Evolutionary conservation across 2,329 filamentous ascomycete genomes (phyloP).

Genomic region (Sclerotinia sclerotiorum): DNA sequence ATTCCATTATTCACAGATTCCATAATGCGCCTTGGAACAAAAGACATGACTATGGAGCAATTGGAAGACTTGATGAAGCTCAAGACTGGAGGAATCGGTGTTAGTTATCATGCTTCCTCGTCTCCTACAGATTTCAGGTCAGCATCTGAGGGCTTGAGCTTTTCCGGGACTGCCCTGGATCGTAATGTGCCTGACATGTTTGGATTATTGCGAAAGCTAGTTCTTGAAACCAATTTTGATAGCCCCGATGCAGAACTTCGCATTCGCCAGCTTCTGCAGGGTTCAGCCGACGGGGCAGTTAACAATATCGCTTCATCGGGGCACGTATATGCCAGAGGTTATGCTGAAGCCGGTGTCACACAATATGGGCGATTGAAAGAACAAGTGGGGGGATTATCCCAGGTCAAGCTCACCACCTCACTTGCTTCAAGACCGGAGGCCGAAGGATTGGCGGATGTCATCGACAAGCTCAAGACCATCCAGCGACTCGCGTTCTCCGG

Average conservation of each 20-base stretch:
- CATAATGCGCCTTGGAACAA: constrained; percentile 90
- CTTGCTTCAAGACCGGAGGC: constrained; percentile 71
- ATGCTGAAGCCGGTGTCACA: constrained; percentile 77
- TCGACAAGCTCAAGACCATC: constrained; percentile 81
- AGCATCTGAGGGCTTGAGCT: constrained; percentile 77
- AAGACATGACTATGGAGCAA: constrained; percentile 85
- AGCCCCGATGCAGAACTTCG: constrained; percentile 76
- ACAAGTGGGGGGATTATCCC: constrained; percentile 85
- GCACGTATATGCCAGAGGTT: constrained; percentile 80
- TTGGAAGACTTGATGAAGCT: constrained; percentile 95
- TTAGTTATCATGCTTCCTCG: constrained; percentile 79
- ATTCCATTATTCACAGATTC: constrained; percentile 89
- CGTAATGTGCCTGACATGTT: constrained; percentile 90
- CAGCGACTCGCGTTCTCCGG: constrained; percentile 74
- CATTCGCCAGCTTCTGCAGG: constrained; percentile 82
- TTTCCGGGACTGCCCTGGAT: constrained; percentile 86
- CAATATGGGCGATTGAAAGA: constrained; percentile 71
- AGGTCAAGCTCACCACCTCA: constrained; percentile 79
- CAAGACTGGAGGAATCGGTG: constrained; percentile 86
- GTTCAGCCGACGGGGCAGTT: constrained; percentile 82
- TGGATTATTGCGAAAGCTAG: constrained; percentile 74
- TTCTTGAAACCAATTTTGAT: constrained; percentile 88
- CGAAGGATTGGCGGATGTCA: constrained; percentile 71
- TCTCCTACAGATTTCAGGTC: constrained; percentile 70
- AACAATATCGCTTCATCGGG: constrained; percentile 90